Conservation (phyloP, 2,329 filamentous ascomycete species). For the Cadophora malorum region DNA sequence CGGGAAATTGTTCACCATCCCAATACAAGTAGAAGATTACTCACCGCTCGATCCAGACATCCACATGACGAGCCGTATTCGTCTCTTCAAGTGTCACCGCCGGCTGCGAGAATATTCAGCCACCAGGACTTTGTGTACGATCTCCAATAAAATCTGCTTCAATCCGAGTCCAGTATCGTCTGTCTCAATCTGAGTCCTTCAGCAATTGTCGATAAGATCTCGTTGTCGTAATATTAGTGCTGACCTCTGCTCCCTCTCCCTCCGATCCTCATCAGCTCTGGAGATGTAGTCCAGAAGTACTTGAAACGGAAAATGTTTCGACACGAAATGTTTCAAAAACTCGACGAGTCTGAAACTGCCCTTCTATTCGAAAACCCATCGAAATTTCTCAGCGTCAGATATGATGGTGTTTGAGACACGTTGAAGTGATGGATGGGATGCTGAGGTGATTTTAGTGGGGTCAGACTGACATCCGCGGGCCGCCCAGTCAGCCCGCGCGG, state of each 20-base stretch:
- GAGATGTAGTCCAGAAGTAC: not conserved
- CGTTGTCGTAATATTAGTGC: not conserved
- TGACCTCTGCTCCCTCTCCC: not conserved
- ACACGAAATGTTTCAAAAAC: not conserved
- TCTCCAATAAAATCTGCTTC: too few relatives aligned
- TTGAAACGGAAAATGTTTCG: not conserved
- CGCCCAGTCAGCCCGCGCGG: not conserved
- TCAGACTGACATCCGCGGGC: too few relatives aligned
- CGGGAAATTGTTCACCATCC: not conserved
- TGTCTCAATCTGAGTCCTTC: too few relatives aligned
- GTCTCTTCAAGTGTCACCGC: not conserved
- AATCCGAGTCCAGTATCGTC: too few relatives aligned
- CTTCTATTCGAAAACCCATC: not conserved
- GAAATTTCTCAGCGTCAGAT: not conserved
- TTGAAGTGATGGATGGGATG: not conserved
- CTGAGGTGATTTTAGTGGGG: not conserved
- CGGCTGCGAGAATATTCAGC: too few relatives aligned
- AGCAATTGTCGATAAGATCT: not conserved
- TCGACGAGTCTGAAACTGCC: not conserved
- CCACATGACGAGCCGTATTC: slow-evolving; percentile 1
- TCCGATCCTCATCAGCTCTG: not conserved
- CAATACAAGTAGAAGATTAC: not conserved
- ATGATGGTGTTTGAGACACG: not conserved
- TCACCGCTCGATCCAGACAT: not conserved
- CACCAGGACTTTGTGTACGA: too few relatives aligned